Percentiles rank a stretch among this genome's conserved stretches.
phyloP scores from a whole-genome alignment of 2,329 filamentous ascomycete species.

The Herpotrichia juniperi region DNA sequence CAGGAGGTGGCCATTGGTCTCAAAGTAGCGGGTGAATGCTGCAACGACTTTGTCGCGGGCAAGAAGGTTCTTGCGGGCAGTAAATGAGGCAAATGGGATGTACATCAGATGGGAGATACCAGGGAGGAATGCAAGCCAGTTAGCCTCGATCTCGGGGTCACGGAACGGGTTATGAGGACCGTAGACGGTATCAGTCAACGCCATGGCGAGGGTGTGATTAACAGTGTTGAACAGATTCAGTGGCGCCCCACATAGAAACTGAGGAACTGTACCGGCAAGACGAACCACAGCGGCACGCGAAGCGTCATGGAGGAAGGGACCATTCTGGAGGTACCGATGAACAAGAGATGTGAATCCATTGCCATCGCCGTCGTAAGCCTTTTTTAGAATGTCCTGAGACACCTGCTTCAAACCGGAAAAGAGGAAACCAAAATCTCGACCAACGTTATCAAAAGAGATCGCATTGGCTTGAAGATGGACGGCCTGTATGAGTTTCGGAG shows the following conservation, averaged over 20 bases:
- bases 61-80: slow-evolving; percentile 37
- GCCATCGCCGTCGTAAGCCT: slow-evolving; percentile 38
- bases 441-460: slow-evolving; percentile 48
- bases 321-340: slow-evolving; percentile 41
- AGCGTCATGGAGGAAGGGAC: slow-evolving; percentile 42
- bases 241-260: slow-evolving; percentile 10
- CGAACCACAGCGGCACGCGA: slow-evolving; percentile 43
- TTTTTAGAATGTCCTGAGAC: slow-evolving; percentile 19
- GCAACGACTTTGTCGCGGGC: slow-evolving; percentile 43
- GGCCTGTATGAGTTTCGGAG: slow-evolving; percentile 41
- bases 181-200: slow-evolving; percentile 50
- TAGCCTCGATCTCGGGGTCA: slow-evolving; percentile 40
- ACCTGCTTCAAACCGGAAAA: slow-evolving; percentile 31
- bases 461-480: slow-evolving; percentile 48
- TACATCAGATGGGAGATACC: slow-evolving; percentile 32
- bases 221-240: slow-evolving; percentile 27
- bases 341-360: slow-evolving; percentile 46
- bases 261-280: slow-evolving; percentile 28
- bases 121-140: slow-evolving; percentile 40
- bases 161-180: slow-evolving; percentile 51
- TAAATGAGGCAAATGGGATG: slow-evolving; percentile 30
- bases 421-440: slow-evolving; percentile 35
- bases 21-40: slow-evolving; percentile 49
- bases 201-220: slow-evolving; percentile 40
- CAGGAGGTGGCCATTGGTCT: slow-evolving; percentile 44